Conservation (phyloP, 768 basidiomycete species). For the Collybia sordida region DNA sequence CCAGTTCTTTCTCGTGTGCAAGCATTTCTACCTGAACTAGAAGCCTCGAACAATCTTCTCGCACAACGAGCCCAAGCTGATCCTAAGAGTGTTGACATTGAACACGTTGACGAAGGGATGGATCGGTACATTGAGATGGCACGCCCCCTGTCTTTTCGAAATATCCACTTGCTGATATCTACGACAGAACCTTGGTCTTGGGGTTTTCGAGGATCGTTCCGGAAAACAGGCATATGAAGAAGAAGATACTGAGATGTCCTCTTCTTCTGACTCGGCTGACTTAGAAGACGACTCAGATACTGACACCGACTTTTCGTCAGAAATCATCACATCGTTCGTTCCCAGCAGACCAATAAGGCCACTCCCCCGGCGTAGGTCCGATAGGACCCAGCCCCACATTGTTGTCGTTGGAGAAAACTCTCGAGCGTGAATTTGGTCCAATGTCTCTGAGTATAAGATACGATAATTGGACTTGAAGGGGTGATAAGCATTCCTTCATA, state of each 20-base stretch:
- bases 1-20: conserved; percentile 68
- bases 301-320: conserved; percentile 25
- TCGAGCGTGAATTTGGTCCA: no score
- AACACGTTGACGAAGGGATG: conserved; percentile 50
- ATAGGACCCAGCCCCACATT: conserved; percentile 21
- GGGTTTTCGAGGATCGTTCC: conserved; percentile 51
- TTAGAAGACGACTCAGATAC: conserved; percentile 32
- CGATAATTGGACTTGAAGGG: no score
- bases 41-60: conserved; percentile 61
- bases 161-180: conserved; percentile 1
- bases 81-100: conserved; percentile 67
- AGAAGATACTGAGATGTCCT: conserved; percentile 30
- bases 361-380: conserved; percentile 37
- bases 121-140: conserved; percentile 70
- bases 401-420: conserved; percentile 25
- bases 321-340: conserved; percentile 39
- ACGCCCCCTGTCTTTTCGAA: conserved; percentile 6
- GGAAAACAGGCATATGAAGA: conserved; percentile 13
- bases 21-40: conserved; percentile 65
- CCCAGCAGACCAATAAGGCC: conserved; percentile 45
- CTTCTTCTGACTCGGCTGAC: conserved; percentile 17
- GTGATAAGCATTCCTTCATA: no score
- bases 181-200: conserved; percentile 61
- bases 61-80: conserved; percentile 42
- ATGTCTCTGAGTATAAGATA: no score